Percentiles rank a stretch among this genome's conserved stretches.
phyloP scores from a whole-genome alignment of 805 yeast species.

The Ogataea nonfermentans region DNA sequence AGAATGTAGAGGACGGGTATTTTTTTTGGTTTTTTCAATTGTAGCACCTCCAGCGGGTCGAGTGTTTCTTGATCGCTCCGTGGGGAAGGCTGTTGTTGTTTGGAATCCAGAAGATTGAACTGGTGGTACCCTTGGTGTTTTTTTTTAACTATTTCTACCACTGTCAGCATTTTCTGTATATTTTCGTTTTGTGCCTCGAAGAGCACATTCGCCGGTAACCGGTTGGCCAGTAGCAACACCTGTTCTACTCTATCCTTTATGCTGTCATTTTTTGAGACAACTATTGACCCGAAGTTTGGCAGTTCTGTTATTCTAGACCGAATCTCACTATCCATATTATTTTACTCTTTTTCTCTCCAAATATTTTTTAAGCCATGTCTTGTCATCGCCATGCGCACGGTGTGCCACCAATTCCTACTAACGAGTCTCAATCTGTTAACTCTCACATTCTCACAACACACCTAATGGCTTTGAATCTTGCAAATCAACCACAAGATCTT shows the following conservation, averaged over 20 bases:
- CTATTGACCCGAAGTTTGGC: constrained; percentile 18
- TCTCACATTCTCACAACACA: constrained; percentile 57
- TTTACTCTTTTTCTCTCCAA: background rate
- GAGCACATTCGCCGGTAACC: constrained; percentile 15
- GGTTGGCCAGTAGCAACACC: constrained; percentile 11
- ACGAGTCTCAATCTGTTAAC: constrained; percentile 63
- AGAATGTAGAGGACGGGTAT: constrained; percentile 28
- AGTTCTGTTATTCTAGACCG: background rate
- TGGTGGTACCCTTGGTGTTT: constrained; percentile 21
- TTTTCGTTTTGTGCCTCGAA: constrained; percentile 21
- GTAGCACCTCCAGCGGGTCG: constrained; percentile 7
- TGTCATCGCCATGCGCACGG: constrained; percentile 38
- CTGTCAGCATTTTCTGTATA: constrained; percentile 31
- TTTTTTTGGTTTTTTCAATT: constrained; percentile 13
- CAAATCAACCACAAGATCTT: constrained; percentile 49
- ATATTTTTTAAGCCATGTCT: constrained; percentile 2
- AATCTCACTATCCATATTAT: background rate
- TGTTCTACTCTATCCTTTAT: constrained; percentile 22
- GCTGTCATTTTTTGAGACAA: constrained; percentile 24
- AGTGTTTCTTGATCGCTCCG: background rate
- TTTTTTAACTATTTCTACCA: constrained; percentile 33
- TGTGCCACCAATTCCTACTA: constrained; percentile 71
- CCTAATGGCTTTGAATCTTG: constrained; percentile 62
- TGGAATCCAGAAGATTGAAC: constrained; percentile 26
- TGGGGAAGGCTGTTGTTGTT: background rate